Evolutionary conservation across 1,284 basidiomycete genomes (phyloP).

Genomic region (Cerrena zonata): DNA sequence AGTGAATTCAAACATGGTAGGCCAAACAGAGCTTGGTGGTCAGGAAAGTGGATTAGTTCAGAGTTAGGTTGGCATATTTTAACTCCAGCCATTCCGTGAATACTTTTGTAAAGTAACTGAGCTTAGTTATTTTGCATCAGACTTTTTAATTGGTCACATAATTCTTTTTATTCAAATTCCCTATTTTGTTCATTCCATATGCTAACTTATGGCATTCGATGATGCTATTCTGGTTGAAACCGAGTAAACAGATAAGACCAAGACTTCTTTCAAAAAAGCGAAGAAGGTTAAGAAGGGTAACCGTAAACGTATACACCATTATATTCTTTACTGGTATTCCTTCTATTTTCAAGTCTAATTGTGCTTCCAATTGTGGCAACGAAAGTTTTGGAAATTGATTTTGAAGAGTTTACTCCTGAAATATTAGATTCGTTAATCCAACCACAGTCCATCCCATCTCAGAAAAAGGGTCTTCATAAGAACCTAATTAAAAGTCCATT

Average conservation of each 20-base stretch:
- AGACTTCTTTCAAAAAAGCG: constrained; percentile 94
- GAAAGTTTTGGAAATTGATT: too few relatives aligned
- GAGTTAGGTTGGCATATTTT: constrained; percentile 81
- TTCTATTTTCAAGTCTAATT: too few relatives aligned
- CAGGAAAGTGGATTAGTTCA: constrained; percentile 92
- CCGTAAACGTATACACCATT: too few relatives aligned
- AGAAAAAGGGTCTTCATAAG: too few relatives aligned
- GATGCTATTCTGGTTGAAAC: constrained; percentile 83
- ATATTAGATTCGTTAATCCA: too few relatives aligned
- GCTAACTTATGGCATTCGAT: constrained; percentile 85
- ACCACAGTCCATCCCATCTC: too few relatives aligned
- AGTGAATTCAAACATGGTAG: constrained; percentile 96
- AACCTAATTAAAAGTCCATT: too few relatives aligned
- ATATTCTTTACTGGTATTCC: too few relatives aligned
- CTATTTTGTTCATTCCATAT: constrained; percentile 81
- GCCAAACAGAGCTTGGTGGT: constrained; percentile 97
- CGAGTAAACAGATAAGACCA: constrained; percentile 88
- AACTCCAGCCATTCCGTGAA: constrained; percentile 91
- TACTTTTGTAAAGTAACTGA: constrained; percentile 96
- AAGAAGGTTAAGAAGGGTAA: too few relatives aligned
- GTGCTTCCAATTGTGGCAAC: too few relatives aligned
- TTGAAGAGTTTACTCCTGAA: too few relatives aligned
- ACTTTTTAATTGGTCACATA: constrained; percentile 79
- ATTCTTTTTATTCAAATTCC: constrained; percentile 81
- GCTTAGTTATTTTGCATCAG: constrained; percentile 94